These are phyloP conservation scores for Talaromyces marneffei DNA, from an alignment of 2,329 filamentous ascomycete species.

Conservation along the genomic window DNA sequence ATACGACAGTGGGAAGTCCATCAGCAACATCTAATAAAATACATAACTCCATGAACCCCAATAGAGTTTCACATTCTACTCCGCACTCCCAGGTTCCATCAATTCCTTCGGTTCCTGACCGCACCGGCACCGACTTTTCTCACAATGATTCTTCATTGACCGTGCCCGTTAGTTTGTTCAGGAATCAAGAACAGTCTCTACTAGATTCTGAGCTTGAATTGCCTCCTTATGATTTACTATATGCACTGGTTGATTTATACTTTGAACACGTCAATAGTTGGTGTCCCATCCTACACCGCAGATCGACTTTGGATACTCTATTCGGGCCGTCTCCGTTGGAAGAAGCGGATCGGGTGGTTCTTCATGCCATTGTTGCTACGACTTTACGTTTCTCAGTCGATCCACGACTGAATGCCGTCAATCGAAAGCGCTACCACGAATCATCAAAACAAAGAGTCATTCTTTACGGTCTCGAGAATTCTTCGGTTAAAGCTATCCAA, in stretches of 20 bases:
- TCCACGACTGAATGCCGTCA: constrained; percentile 64
- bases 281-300: constrained; percentile 85
- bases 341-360: constrained; percentile 72
- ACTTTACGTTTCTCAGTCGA: constrained; percentile 81
- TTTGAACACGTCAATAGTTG: constrained; percentile 77
- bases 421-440: constrained; percentile 68
- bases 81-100: constrained; percentile 21
- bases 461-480: constrained; percentile 82
- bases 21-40: constrained; percentile 29
- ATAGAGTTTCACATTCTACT: constrained; percentile 20
- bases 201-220: constrained; percentile 57
- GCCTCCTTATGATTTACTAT: constrained; percentile 68
- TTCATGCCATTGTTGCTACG: constrained; percentile 85
- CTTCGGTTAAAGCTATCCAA: constrained; percentile 80
- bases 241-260: constrained; percentile 67
- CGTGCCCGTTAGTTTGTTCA: constrained; percentile 54
- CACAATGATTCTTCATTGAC: constrained; percentile 48
- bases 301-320: constrained; percentile 71
- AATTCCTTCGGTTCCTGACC: constrained; percentile 17
- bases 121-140: constrained; percentile 35
- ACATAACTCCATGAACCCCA: constrained; percentile 20
- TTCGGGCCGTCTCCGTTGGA: constrained; percentile 72
- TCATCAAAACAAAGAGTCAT: constrained; percentile 80
- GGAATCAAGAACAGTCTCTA: constrained; percentile 44
- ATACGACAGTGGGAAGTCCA: constrained; percentile 40